Base-by-base conservation (phyloP, 305 asterid genomes). In the Ilex paraguariensis region DNA sequence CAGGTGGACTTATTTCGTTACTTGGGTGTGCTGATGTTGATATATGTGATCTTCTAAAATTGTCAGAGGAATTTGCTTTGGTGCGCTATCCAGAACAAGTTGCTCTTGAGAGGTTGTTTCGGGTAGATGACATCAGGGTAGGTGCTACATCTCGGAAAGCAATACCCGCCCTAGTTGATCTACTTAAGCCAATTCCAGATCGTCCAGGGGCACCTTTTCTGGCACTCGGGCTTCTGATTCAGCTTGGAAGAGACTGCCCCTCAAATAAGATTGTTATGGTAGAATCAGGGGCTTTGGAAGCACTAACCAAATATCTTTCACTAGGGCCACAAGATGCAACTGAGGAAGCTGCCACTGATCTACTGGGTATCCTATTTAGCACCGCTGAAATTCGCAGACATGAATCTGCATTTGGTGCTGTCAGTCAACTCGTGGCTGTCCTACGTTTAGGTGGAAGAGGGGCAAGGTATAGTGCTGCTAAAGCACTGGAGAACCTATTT, bases 151-250 rank as follows among this genome's bases (percentile, higher is more conserved):
- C 99, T 52, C 75, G 99, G 63, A 94, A 94, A 84, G 90, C 99
- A 63, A 91, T 91, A 63, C 99, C 99, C 17, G 93, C 95, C 17
- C 89, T 91, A n/a, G 99, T 94, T 70, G 99, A 94, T 81, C 80
- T 94, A 81, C 97, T 94, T 57, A 94, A 94, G 66, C 99, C 99
- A 61, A 86, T 91, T 70, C 99, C 99, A 9, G 98, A 91, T 75
- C 96, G 99, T 49, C 99, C 99, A 16, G 98, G 97, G 52, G 99
- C 99, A 48, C 98, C 99, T 61, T 91, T 81, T 76, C 89, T 94
- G 59, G 80, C 99, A 58, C 86, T 94, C 54, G 97, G 99, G 63
- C 82, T 91, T 70, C 85, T 94, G 73, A 88, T 86, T 65, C 98
- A 88, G 79, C 98, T 94, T 61, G 91, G 95, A 36, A 84, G 67